Conservation (phyloP, 306 rosid species). For the Acacia acuminata region DNA sequence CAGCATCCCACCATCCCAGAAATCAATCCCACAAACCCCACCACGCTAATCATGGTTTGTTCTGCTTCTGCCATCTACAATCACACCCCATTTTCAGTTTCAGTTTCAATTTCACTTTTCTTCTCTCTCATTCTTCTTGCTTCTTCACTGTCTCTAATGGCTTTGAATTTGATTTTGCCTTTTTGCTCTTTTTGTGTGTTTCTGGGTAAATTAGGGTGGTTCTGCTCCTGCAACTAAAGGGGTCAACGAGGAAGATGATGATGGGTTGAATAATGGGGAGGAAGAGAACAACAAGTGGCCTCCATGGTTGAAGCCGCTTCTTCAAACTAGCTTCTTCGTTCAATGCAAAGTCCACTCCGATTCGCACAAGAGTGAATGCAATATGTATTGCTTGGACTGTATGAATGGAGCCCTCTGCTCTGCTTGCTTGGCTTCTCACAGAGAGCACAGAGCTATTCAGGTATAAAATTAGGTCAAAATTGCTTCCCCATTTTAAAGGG, state of each 20-base stretch:
- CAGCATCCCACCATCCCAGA: constrained; percentile 28
- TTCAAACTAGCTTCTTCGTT: constrained; percentile 61
- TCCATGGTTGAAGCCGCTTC: constrained; percentile 62
- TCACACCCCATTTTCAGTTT: background rate
- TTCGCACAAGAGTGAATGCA: constrained; percentile 74
- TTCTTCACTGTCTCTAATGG: background rate
- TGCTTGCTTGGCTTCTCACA: constrained; percentile 58
- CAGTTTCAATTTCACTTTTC: background rate
- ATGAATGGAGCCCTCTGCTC: constrained; percentile 70
- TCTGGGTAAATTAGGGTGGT: constrained; percentile 39
- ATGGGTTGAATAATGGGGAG: constrained; percentile 22
- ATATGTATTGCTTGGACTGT: constrained; percentile 77
- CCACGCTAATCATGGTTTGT: constrained; percentile 54
- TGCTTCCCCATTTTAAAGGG: background rate
- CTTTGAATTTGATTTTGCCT: background rate
- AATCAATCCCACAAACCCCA: constrained; percentile 30
- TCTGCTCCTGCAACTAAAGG: constrained; percentile 14
- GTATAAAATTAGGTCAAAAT: constrained; percentile 26
- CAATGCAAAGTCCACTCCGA: constrained; percentile 64
- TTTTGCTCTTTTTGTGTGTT: background rate
- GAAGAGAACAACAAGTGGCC: constrained; percentile 60
- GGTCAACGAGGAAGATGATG: constrained; percentile 23
- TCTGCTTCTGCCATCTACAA: background rate
- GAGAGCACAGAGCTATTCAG: constrained; percentile 62
- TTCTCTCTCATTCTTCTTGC: constrained; percentile 8